Percentiles rank a stretch among this genome's conserved stretches.
phyloP scores from a whole-genome alignment of 2,329 filamentous ascomycete species.

The Boeremia exigua region DNA sequence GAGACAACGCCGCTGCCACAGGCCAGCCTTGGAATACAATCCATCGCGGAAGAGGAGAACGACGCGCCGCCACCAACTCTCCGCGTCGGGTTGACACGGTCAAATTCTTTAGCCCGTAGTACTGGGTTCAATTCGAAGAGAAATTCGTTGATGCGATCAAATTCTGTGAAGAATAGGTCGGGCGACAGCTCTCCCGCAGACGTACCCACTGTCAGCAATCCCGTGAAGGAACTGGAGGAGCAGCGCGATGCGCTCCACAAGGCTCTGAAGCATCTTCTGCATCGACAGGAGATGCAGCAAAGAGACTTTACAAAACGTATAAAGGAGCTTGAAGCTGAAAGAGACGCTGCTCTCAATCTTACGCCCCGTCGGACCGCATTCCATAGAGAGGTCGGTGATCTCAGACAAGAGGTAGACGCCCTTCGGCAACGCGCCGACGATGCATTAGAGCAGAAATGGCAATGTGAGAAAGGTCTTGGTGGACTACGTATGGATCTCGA shows the following conservation, averaged over 20 bases:
- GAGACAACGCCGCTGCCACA: slow-evolving; percentile 48
- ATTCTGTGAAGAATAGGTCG: slow-evolving; percentile 49
- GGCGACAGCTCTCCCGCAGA: slow-evolving; percentile 65
- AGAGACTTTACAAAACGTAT: slow-evolving; percentile 84
- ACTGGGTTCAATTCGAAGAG: slow-evolving; percentile 48
- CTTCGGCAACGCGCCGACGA: slow-evolving; percentile 89
- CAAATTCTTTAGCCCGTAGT: slow-evolving; percentile 70
- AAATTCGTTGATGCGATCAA: slow-evolving; percentile 59
- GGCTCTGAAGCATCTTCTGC: slow-evolving; percentile 82
- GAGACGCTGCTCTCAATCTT: slow-evolving; percentile 72
- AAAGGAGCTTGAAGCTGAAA: slow-evolving; percentile 75
- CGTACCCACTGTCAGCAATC: slow-evolving; percentile 35
- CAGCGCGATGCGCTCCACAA: slow-evolving; percentile 92
- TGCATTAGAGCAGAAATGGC: slow-evolving; percentile 93
- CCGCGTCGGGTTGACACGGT: slow-evolving; percentile 64
- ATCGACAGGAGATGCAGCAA: slow-evolving; percentile 84
- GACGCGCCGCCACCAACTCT: slow-evolving; percentile 38
- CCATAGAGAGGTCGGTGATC: slow-evolving; percentile 77
- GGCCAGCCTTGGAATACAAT: slow-evolving; percentile 60
- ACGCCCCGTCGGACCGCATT: slow-evolving; percentile 80
- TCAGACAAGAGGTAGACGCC: slow-evolving; percentile 84
- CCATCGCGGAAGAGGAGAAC: slow-evolving; percentile 66
- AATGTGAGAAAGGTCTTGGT: slow-evolving; percentile 86
- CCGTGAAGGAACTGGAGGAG: slow-evolving; percentile 86
- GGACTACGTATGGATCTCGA: slow-evolving; percentile 97